Evolutionary conservation across 1,139 yeast species (phyloP).

Genomic region (Arxiozyma bovina): DNA sequence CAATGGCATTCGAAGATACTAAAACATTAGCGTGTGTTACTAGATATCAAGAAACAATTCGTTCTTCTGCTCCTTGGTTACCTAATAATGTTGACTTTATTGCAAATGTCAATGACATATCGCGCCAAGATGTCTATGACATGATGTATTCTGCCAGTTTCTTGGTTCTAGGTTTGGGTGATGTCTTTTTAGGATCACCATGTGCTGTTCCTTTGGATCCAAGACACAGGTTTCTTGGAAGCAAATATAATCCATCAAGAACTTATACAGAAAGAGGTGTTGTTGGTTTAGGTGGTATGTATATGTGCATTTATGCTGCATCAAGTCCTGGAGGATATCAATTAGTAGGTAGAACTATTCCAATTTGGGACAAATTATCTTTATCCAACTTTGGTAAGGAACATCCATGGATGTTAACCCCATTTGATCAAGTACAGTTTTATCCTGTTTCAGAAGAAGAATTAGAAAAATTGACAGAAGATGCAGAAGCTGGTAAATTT

Average conservation of each 20-base stretch:
- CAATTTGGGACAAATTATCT: conserved; percentile 92
- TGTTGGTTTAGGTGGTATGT: conserved; percentile 96
- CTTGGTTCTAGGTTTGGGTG: conserved; percentile 91
- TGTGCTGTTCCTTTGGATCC: conserved; percentile 98
- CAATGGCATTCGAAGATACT: conserved; percentile 93
- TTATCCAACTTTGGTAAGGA: conserved; percentile 60
- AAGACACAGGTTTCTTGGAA: conserved; percentile 82
- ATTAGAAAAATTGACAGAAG: conserved; percentile 60
- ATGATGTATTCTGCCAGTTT: conserved; percentile 83
- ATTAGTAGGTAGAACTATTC: conserved; percentile 90
- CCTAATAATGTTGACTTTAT: conserved; percentile 95
- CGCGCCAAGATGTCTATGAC: conserved; percentile 66
- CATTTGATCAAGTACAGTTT: conserved; percentile 91
- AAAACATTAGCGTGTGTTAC: conserved; percentile 82
- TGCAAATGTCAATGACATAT: conserved; percentile 76
- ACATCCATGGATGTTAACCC: conserved; percentile 86
- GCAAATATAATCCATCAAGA: conserved; percentile 93
- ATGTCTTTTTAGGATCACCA: conserved; percentile 94
- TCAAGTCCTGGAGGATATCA: conserved; percentile 99
- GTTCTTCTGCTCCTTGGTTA: conserved; percentile 92
- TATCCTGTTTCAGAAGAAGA: conserved; percentile 84
- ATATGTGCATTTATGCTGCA: conserved; percentile 97
- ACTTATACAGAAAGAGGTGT: conserved; percentile 94
- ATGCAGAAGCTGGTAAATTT: conserved; percentile 74
- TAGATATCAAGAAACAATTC: conserved; percentile 86